Conservation (phyloP, 2,329 filamentous ascomycete genomes). For the Arthrobotrys sphaeroides region DNA sequence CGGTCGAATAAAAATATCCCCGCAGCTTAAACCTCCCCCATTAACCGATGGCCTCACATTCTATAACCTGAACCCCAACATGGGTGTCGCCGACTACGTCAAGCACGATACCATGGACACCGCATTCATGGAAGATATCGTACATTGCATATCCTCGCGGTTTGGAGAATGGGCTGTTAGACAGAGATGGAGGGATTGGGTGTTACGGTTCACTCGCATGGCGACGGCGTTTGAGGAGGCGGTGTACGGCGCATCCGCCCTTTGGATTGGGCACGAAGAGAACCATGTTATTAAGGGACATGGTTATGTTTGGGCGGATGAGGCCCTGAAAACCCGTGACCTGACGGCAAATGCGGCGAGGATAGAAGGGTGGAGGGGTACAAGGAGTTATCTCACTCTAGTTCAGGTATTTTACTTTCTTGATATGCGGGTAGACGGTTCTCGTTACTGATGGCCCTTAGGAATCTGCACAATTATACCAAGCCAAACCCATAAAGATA, state of each 20-base stretch:
- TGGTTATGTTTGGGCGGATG: conserved; percentile 94
- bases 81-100: conserved; percentile 54
- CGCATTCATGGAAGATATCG: conserved; percentile 86
- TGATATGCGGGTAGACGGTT: too few relatives aligned
- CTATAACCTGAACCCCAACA: conserved; percentile 69
- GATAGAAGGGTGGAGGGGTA: conserved; percentile 97
- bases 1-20: conserved; percentile 93
- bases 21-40: conserved; percentile 80
- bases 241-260: conserved; percentile 89
- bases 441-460: conserved; percentile 63
- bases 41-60: conserved; percentile 84
- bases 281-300: conserved; percentile 74
- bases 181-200: conserved; percentile 92
- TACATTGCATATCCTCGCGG: conserved; percentile 82
- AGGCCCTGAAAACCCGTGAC: conserved; percentile 80
- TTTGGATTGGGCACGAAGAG: conserved; percentile 84
- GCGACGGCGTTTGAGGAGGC: conserved; percentile 93
- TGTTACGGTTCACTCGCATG: conserved; percentile 91
- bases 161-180: conserved; percentile 90
- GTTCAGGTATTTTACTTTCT: conserved; percentile 87
- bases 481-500: conserved; percentile 75
- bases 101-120: conserved; percentile 75
- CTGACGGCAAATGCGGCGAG: conserved; percentile 89
- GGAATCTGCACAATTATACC: conserved; percentile 74
- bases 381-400: conserved; percentile 92